phyloP scores from a whole-genome alignment of 2,329 filamentous ascomycete species.

The Aspergillus versicolor region DNA sequence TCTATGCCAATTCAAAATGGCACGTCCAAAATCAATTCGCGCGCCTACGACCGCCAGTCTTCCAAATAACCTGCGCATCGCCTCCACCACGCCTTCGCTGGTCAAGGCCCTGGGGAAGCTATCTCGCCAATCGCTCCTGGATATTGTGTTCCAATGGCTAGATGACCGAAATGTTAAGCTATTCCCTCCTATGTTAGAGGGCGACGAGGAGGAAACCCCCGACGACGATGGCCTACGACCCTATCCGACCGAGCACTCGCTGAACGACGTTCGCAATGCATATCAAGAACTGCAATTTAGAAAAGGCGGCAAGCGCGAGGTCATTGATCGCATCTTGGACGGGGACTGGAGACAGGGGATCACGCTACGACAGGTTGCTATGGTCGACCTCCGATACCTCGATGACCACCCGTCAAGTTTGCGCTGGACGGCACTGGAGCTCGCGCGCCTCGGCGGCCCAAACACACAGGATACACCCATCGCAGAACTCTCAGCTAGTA shows the following conservation, averaged over 20 bases:
- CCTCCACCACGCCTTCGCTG: conserved; percentile 63
- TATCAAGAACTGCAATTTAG: conserved; percentile 61
- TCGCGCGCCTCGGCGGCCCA: conserved; percentile 32
- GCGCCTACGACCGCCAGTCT: conserved; percentile 71
- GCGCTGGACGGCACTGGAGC: conserved; percentile 55
- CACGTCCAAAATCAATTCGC: conserved; percentile 34
- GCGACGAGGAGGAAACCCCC: conserved; percentile 49
- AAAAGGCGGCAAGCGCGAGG: conserved; percentile 53
- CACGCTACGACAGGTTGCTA: conserved; percentile 56
- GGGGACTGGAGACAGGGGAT: conserved; percentile 58
- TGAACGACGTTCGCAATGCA: conserved; percentile 65
- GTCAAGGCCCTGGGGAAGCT: conserved; percentile 67
- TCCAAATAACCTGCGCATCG: conserved; percentile 68
- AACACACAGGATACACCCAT: conserved; percentile 19
- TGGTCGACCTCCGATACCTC: conserved; percentile 54
- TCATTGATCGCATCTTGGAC: conserved; percentile 57
- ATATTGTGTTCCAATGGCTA: conserved; percentile 75
- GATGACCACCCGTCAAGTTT: conserved; percentile 53
- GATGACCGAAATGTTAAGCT: conserved; percentile 62
- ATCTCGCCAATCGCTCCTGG: conserved; percentile 69
- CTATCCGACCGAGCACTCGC: conserved; percentile 65
- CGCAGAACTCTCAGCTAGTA: conserved; percentile 36
- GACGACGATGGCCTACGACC: conserved; percentile 64
- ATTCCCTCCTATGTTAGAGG: conserved; percentile 60
- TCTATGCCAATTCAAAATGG: conserved; percentile 18